These are phyloP conservation scores for Wickerhamomyces xylosicus DNA, from an alignment of 805 yeast species.

Conservation along the genomic window DNA sequence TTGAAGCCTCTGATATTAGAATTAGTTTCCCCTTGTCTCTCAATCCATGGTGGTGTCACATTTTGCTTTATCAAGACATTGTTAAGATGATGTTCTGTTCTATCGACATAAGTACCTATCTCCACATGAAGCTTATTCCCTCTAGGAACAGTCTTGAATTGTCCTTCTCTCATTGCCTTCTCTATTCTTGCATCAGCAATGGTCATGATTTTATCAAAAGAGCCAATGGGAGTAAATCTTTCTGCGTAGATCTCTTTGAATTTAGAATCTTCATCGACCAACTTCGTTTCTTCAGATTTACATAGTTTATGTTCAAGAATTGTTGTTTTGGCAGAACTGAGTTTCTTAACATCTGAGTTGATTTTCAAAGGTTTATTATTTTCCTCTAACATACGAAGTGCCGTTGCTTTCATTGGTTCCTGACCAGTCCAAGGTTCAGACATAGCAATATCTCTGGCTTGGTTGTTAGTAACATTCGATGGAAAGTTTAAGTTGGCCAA, in stretches of 20 bases:
- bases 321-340: slow-evolving; percentile 52
- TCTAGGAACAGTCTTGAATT: slow-evolving; percentile 50
- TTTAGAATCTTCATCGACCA: slow-evolving; percentile 28
- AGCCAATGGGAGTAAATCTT: slow-evolving; percentile 34
- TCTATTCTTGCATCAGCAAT: slow-evolving; percentile 70
- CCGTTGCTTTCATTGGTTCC: slow-evolving; percentile 36
- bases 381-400: slow-evolving; percentile 47
- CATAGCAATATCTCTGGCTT: slow-evolving; percentile 36
- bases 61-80: slow-evolving; percentile 68
- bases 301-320: slow-evolving; percentile 44
- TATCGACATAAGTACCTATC: slow-evolving; percentile 49
- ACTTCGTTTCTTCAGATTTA: slow-evolving; percentile 24
- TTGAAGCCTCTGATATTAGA: slow-evolving; percentile 38
- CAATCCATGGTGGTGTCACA: slow-evolving; percentile 85
- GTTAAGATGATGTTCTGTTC: slow-evolving; percentile 71
- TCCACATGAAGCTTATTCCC: slow-evolving; percentile 45
- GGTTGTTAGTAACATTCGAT: slow-evolving; percentile 30
- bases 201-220: slow-evolving; percentile 38
- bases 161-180: slow-evolving; percentile 64
- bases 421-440: slow-evolving; percentile 51
- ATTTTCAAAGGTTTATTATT: slow-evolving; percentile 29
- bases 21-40: slow-evolving; percentile 53
- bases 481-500: slow-evolving; percentile 35
- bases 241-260: slow-evolving; percentile 57
- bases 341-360: slow-evolving; percentile 24